A percentile compares a stretch with the other conserved stretches of the same genome.
Conservation (phyloP, 2,329 filamentous ascomycete genomes). For the Myrmaecium sp. region DNA sequence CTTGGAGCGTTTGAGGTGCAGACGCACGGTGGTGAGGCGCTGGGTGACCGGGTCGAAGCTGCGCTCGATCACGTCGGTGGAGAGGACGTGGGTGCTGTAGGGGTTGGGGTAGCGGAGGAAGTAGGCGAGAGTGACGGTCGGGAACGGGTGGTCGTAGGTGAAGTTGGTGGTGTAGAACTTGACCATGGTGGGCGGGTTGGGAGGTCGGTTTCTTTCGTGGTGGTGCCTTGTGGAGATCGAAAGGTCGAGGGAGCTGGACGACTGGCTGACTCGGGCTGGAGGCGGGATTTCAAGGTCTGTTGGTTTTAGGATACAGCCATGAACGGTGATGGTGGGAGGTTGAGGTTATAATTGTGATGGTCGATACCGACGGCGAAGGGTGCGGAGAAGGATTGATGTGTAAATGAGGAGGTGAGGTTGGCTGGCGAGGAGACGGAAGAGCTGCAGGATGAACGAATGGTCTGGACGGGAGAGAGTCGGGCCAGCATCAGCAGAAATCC, state of each 20-base stretch:
- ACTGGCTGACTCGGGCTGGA: constrained; percentile 2
- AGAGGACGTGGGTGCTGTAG: constrained; percentile 66
- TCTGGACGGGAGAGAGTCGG: too few species aligned
- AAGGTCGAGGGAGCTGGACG: neutral
- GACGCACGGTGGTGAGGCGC: constrained; percentile 58
- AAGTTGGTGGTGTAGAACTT: constrained; percentile 42
- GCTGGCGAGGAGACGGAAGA: too few species aligned
- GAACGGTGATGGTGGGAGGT: constrained; percentile 3
- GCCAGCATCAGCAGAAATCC: too few species aligned
- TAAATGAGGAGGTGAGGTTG: too few species aligned
- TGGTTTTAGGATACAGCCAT: neutral
- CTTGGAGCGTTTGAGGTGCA: constrained; percentile 69
- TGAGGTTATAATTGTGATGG: constrained; percentile 9
- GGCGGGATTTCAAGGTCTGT: constrained; percentile 1
- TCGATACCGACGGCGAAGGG: too few species aligned
- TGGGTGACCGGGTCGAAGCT: constrained; percentile 57
- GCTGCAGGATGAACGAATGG: too few species aligned
- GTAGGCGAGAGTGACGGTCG: constrained; percentile 74
- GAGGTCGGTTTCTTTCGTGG: neutral
- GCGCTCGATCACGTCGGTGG: constrained; percentile 65
- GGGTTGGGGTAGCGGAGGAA: constrained; percentile 82
- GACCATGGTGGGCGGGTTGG: constrained; percentile 23
- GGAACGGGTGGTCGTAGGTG: constrained; percentile 65
- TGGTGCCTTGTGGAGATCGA: constrained; percentile 2
- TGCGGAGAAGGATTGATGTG: too few species aligned